Percentiles rank a stretch among this genome's conserved stretches.
phyloP scores from a whole-genome alignment of 345 rosid genomes.

The Iberis pinnata region DNA sequence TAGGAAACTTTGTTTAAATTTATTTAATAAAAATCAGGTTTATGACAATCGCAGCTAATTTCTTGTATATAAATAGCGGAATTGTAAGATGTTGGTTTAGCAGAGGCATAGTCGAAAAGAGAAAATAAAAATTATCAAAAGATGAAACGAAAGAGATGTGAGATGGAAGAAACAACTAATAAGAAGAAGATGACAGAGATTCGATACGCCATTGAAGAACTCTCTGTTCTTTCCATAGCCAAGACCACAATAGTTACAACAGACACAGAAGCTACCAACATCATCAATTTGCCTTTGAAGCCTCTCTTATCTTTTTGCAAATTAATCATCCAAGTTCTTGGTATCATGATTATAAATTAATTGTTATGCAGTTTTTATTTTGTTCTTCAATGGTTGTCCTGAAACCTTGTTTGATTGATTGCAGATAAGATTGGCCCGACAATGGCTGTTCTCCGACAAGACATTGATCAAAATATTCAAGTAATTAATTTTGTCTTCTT shows the following conservation, averaged over 20 bases:
- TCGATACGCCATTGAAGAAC: conserved; percentile 73
- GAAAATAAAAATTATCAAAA: conserved; percentile 1
- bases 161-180: too few species aligned
- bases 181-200: conserved; percentile 54
- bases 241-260: conserved; percentile 34
- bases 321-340: conserved; percentile 81
- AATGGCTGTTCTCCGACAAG: conserved; percentile 90
- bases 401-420: conserved; percentile 25
- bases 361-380: background rate
- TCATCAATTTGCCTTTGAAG: conserved; percentile 53
- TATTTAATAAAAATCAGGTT: too few species aligned
- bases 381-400: background rate
- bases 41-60: too few species aligned
- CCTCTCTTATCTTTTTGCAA: conserved; percentile 59
- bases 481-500: conserved; percentile 30
- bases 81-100: too few species aligned
- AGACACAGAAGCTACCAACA: conserved; percentile 32
- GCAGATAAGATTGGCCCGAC: conserved; percentile 98
- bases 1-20: too few species aligned
- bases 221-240: conserved; percentile 36
- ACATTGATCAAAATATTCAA: conserved; percentile 72
- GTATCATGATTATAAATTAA: conserved; percentile 29
- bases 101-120: too few species aligned
- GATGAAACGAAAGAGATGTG: conserved; percentile 63
- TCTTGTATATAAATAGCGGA: too few species aligned